These are phyloP conservation scores for Licmophora abbreviata DNA, from an alignment of 108 stramenopile genomes.

Conservation along the genomic window DNA sequence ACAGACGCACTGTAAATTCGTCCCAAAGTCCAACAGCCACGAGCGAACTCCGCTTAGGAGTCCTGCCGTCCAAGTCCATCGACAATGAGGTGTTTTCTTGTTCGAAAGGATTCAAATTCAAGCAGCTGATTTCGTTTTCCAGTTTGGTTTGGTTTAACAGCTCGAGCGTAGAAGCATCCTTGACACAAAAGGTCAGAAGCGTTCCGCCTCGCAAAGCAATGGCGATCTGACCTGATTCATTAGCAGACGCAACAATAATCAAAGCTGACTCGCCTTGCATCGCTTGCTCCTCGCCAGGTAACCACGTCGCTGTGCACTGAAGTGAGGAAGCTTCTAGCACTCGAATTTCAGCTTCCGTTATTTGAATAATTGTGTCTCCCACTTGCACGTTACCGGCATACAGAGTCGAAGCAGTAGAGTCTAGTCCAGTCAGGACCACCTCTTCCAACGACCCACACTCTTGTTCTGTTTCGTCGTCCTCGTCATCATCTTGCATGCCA, in stretches of 20 bases:
- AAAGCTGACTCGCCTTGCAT: constrained; percentile 11
- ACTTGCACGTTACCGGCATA: constrained; percentile 2
- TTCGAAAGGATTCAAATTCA: constrained; percentile 73
- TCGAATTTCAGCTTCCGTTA: constrained; percentile 75
- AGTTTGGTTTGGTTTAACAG: constrained; percentile 36
- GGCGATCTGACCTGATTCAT: constrained; percentile 79
- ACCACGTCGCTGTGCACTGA: constrained; percentile 36
- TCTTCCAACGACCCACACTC: constrained; percentile 42
- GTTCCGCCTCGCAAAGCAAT: constrained; percentile 75
- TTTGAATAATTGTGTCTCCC: constrained; percentile 42
- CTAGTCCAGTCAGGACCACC: constrained; percentile 67
- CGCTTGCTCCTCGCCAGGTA: constrained; percentile 33
- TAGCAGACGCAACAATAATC: constrained; percentile 91
- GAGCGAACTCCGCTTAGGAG: neutral
- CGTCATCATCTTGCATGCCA: constrained; percentile 16
- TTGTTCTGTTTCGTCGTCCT: constrained; percentile 30
- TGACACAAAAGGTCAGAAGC: constrained; percentile 56
- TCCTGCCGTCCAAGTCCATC: constrained; percentile 44
- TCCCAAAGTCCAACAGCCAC: constrained; percentile 84
- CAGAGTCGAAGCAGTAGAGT: constrained; percentile 33
- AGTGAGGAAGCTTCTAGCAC: constrained; percentile 42
- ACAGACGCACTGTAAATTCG: constrained; percentile 84
- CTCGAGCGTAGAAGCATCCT: constrained; percentile 19
- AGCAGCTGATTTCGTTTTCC: constrained; percentile 90
- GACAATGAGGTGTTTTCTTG: constrained; percentile 11